Base-by-base conservation (phyloP, 768 basidiomycete species). In the Lentinula boryana region DNA sequence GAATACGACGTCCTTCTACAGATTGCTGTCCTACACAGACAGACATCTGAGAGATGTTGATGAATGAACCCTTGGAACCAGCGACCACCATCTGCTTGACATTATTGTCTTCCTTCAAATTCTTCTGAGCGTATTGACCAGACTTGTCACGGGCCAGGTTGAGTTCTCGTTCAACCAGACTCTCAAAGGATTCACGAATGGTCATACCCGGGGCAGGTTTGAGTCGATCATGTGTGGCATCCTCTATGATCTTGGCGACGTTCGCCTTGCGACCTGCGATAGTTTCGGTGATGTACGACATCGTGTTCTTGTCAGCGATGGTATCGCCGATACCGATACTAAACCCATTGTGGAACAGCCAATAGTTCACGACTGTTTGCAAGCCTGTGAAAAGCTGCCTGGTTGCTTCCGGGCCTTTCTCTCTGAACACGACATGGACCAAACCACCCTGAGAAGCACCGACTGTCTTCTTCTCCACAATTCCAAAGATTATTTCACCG, bases 31-130 rank as follows among this genome's bases (percentile, higher is more conserved):
- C 97, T 44, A 99, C 97, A 80, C 95, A 95, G 60, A 95, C 95
- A 16, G 96, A 96, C 97, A 98, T 98, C 76, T 99, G 97, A 10
- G 97, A 98, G 68, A 99, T 98, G 75, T 99, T 99, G 83, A 98
- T 99, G 80, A 94, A 95, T 0, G 95, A 95, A 74, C 95, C 95
- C 75, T 99, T 98, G 12, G 97, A 97, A 27, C 97, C 97, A 9
- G 97, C 95, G 5, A 96, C 93, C 69, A 98, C 96, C 97, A 99
- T 99, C 83, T 98, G 97, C 82, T 98, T 99, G 78, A 98, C 95
- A 68, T 98, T 98, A 81, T 99, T 98, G 76, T 97, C 95, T 72
- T 93, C 93, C 81, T 98, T 98, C 82, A 98, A 79, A 70, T 89
- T 89, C 76, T 94, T 89, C 76, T 98, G 94, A n/a, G 95, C 96